Evolutionary conservation across 805 yeast species (phyloP), one percentile per base, ranked within the genome.

Genomic region (Teunomyces funiuensis): DNA sequence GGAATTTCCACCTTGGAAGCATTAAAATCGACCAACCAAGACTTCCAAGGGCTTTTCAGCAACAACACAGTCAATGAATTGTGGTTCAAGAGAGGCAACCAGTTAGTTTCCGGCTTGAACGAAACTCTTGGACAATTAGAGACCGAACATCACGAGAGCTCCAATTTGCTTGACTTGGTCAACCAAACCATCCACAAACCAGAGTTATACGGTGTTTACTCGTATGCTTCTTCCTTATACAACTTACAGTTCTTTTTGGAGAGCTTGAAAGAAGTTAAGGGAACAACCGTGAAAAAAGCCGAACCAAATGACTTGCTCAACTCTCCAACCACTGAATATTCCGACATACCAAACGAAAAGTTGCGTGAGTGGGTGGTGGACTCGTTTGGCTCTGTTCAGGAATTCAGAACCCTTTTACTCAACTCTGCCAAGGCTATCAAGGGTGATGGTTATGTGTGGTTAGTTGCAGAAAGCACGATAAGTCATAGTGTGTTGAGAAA

Each of bases 381-480:
- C 30, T 77, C 83, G 2, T 89, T 89, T 63, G 96, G 96, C 5
- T 80, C 90, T 0, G 47, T 88, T 7, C 78, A 75, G 11, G 95
- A 88, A 58, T 83, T 93, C 58, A 76, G 85, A 51, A 78, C 85
- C 1, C 73, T 87, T 36, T 62, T 93, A 33, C 57, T 86, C 44
- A 76, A 79, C 43, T 80, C 93, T 1, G 88, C 91, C 8, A 65
- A 71, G 37, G 76, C 84, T 3, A 77, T 88, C 46, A 80, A 83
- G 46, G 97, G 98, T 38, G 91, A 88, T 61, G 99, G 99, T 3
- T 82, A 76, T 63, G 85, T 90, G 8, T 93, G 97, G 93, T 69
- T 93, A 14, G 83, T 89, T 16, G 95, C 91, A 43, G 73, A 72
- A 63, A 71, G 60, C 11, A 59, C 59, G 33, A 53, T 58, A 42